phyloP scores from a whole-genome alignment of 371 early-diverging fungal genomes.

The Gilbertella persicaria region DNA sequence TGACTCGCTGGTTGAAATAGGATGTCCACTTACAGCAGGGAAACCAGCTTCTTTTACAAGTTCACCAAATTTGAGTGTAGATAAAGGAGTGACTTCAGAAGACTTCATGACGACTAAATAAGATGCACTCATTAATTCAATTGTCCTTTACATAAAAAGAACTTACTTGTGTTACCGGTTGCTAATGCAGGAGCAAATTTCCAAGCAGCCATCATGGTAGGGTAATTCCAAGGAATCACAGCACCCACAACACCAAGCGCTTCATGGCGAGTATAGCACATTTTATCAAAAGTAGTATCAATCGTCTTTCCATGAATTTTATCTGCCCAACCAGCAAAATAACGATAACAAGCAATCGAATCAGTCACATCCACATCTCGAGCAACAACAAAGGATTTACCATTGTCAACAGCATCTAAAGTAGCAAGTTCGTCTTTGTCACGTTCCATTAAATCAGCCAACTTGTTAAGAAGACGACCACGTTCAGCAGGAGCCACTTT shows the following conservation, averaged over 20 bases:
- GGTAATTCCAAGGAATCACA: slow-evolving; percentile 60
- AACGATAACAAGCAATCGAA: slow-evolving; percentile 70
- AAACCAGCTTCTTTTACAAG: slow-evolving; percentile 50
- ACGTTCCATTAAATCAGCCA: slow-evolving; percentile 77
- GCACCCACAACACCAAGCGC: slow-evolving; percentile 82
- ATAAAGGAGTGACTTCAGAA: slow-evolving; percentile 59
- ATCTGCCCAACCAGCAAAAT: slow-evolving; percentile 80
- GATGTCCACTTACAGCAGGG: slow-evolving; percentile 38
- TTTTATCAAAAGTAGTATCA: slow-evolving; percentile 60
- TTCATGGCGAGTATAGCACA: slow-evolving; percentile 76
- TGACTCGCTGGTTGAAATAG: background rate
- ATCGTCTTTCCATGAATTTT: slow-evolving; percentile 36
- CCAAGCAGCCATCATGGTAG: slow-evolving; percentile 79
- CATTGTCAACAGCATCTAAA: slow-evolving; percentile 84
- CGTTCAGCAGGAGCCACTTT: slow-evolving; percentile 58
- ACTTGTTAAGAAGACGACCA: slow-evolving; percentile 46
- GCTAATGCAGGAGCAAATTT: slow-evolving; percentile 89
- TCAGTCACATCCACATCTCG: slow-evolving; percentile 65
- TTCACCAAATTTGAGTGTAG: slow-evolving; percentile 47
- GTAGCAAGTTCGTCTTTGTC: slow-evolving; percentile 72
- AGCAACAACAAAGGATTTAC: slow-evolving; percentile 76
- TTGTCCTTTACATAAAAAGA: background rate
- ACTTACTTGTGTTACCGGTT: slow-evolving; percentile 62
- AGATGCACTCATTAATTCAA: background rate
- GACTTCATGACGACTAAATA: slow-evolving; percentile 29